phyloP scores from a whole-genome alignment of 2,329 filamentous ascomycete genomes.

The Pseudogymnoascus sp. region DNA sequence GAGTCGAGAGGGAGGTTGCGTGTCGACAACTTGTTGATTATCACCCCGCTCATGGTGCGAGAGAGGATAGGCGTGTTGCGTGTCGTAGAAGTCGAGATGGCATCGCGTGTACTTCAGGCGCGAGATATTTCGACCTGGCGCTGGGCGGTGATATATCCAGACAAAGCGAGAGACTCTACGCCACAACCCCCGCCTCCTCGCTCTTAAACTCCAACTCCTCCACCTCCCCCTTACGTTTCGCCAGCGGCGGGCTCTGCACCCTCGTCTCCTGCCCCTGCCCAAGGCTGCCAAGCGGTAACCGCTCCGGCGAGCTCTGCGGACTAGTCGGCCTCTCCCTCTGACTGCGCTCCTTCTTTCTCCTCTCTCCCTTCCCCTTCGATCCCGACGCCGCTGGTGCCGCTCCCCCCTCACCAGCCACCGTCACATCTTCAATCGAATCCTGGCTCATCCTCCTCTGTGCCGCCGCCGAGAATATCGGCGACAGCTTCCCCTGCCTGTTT shows the following conservation, averaged over 20 bases:
- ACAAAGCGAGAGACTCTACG: background rate
- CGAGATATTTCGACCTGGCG: background rate
- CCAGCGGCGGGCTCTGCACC: background rate
- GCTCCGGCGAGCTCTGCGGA: background rate
- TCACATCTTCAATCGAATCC: conserved; percentile 4
- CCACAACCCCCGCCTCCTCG: background rate
- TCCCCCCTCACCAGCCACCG: background rate
- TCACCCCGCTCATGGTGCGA: no score
- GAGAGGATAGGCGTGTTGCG: background rate
- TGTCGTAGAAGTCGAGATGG: background rate
- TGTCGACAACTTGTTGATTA: no score
- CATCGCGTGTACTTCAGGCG: background rate
- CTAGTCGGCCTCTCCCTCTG: background rate
- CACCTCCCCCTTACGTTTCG: background rate
- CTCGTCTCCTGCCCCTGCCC: background rate
- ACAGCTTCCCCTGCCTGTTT: background rate
- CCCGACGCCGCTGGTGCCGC: background rate
- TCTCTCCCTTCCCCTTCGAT: background rate
- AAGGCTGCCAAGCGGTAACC: background rate
- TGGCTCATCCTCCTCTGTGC: background rate
- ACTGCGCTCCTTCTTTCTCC: background rate
- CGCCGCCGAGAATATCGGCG: background rate
- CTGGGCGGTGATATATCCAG: background rate
- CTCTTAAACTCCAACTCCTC: background rate
- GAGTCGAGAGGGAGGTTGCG: no score